These are phyloP conservation scores for Fusarium coffeatum DNA, from an alignment of 2,329 filamentous ascomycete genomes.

Conservation along the genomic window DNA sequence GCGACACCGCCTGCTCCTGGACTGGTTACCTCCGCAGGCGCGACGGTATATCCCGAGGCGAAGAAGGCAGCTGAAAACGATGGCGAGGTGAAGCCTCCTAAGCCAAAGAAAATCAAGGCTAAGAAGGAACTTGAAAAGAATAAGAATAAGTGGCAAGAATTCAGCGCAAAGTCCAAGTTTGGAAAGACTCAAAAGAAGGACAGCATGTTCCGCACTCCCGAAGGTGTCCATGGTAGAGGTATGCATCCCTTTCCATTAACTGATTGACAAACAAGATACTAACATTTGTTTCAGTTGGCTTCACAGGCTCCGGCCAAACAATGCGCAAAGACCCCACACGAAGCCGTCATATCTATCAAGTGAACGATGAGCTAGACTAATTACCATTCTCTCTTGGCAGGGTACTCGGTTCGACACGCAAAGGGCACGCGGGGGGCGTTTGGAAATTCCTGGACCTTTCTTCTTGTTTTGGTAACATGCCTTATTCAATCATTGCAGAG, in stretches of 20 bases:
- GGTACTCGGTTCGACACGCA: constrained; percentile 34
- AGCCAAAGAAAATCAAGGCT: constrained; percentile 90
- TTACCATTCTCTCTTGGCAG: constrained; percentile 45
- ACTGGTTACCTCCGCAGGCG: constrained; percentile 66
- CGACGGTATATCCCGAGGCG: constrained; percentile 70
- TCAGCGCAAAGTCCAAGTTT: constrained; percentile 80
- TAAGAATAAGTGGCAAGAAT: constrained; percentile 96
- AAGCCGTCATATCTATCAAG: constrained; percentile 85
- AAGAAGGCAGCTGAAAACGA: constrained; percentile 71
- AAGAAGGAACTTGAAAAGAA: constrained; percentile 90
- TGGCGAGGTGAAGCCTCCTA: constrained; percentile 76
- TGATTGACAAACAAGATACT: constrained; percentile 19
- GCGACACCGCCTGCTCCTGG: constrained; percentile 52
- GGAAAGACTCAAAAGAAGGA: constrained; percentile 81
- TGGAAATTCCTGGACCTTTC: constrained; percentile 42
- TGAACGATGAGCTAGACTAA: constrained; percentile 79
- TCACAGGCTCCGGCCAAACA: constrained; percentile 92
- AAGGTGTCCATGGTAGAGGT: constrained; percentile 89
- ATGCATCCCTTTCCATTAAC: constrained; percentile 42
- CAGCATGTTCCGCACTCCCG: constrained; percentile 96
- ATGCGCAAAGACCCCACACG: constrained; percentile 93
- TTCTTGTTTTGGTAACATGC: constrained; percentile 53
- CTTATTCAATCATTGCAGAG: constrained; percentile 52
- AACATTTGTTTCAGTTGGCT: constrained; percentile 76
- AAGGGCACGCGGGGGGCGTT: constrained; percentile 43